A percentile compares a stretch with the other conserved stretches of the same genome.
These are phyloP conservation scores for Hibiscus trionum DNA, from an alignment of 345 rosid species.

Conservation along the genomic window DNA sequence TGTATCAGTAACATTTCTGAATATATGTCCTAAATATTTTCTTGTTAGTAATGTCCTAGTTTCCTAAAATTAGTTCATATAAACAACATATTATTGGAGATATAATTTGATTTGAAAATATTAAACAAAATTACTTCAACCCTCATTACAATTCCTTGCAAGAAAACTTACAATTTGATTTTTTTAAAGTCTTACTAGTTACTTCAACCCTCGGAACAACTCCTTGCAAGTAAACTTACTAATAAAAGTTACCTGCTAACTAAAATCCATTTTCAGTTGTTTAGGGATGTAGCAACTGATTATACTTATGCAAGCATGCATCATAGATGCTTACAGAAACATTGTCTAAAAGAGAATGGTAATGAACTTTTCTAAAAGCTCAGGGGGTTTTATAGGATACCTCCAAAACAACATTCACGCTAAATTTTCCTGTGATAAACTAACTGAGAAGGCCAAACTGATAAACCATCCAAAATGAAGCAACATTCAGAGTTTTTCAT, in stretches of 20 bases:
- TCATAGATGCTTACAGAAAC: too few relatives aligned
- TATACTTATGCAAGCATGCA: background rate
- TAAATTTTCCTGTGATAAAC: background rate
- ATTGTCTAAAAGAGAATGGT: background rate
- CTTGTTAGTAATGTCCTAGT: background rate
- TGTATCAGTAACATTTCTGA: constrained; percentile 4
- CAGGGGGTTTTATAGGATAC: background rate
- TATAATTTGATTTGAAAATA: background rate
- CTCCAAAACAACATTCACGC: background rate
- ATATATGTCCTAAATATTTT: background rate
- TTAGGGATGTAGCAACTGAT: background rate
- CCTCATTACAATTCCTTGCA: background rate
- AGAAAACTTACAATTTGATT: background rate
- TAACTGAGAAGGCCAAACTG: background rate
- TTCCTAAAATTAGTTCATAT: background rate
- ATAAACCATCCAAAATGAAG: background rate
- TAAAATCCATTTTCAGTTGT: background rate
- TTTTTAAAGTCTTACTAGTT: too few relatives aligned
- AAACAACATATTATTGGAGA: background rate
- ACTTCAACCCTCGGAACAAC: background rate
- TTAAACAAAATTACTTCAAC: background rate
- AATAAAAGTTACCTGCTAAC: background rate
- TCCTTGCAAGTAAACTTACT: background rate
- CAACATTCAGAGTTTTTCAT: background rate
- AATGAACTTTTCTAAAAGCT: background rate